phyloP scores from a whole-genome alignment of 108 stramenopile genomes.

The Bacterosira constricta region DNA sequence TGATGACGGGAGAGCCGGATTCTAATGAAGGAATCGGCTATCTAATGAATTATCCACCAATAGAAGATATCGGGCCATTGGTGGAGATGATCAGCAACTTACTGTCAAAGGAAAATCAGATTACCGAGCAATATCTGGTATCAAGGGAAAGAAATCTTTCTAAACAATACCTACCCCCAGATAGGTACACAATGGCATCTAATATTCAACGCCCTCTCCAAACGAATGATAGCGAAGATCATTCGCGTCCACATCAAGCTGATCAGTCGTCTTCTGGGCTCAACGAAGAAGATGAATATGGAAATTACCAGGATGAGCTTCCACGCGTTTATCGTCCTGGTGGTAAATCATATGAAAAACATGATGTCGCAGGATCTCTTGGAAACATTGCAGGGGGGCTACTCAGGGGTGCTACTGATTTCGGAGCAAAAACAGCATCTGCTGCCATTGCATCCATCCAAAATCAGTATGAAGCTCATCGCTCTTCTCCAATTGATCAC shows the following conservation, averaged over 20 bases:
- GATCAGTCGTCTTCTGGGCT: background rate
- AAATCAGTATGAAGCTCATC: constrained; percentile 9
- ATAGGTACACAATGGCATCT: background rate
- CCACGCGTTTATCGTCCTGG: background rate
- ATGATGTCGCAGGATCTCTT: constrained; percentile 17
- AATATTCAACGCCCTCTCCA: background rate
- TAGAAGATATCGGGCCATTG: constrained; percentile 52
- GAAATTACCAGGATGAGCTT: background rate
- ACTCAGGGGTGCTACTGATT: too few relatives aligned
- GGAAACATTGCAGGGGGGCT: constrained; percentile 17
- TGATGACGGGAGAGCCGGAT: constrained; percentile 36
- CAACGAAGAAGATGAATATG: background rate
- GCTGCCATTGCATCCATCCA: constrained; percentile 9
- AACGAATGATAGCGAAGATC: background rate
- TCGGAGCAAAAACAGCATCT: constrained; percentile 17
- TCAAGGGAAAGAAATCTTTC: background rate
- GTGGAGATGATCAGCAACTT: constrained; percentile 44
- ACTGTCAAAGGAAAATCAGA: constrained; percentile 44
- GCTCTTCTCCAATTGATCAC: background rate
- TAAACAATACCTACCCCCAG: constrained; percentile 1
- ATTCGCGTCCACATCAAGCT: background rate
- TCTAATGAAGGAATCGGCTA: constrained; percentile 53
- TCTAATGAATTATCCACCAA: constrained; percentile 74
- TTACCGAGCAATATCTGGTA: background rate
- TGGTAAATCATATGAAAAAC: background rate